Conservation (phyloP, 129 eudicot genomes). For the Tanacetum coccineum region DNA sequence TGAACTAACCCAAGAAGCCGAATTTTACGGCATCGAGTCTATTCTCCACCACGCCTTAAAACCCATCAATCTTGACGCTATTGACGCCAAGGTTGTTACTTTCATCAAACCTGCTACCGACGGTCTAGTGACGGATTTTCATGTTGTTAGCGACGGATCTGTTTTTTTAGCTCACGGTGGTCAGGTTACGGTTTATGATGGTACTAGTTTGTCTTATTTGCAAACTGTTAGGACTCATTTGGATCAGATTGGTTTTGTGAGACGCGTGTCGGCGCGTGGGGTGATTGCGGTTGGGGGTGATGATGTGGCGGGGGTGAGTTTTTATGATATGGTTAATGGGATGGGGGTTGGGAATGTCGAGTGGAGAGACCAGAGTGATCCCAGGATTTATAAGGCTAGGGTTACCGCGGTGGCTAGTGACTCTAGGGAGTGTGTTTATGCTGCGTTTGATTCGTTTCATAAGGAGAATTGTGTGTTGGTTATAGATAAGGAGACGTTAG, state of each 20-base stretch:
- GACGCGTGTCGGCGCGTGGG: constrained; percentile 35
- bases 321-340: constrained; percentile 45
- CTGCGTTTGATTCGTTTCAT: constrained; percentile 58
- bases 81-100: constrained; percentile 42
- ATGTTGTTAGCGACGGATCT: constrained; percentile 50
- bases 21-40: constrained; percentile 63
- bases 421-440: constrained; percentile 44
- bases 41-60: constrained; percentile 52
- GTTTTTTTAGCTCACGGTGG: constrained; percentile 79
- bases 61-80: constrained; percentile 52
- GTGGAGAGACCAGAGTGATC: constrained; percentile 76
- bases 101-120: constrained; percentile 50
- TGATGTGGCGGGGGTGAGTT: constrained; percentile 55
- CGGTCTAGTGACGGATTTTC: constrained; percentile 53
- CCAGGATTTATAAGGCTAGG: constrained; percentile 66
- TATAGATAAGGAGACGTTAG: constrained; percentile 52
- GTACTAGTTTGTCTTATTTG: constrained; percentile 35
- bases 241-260: constrained; percentile 46
- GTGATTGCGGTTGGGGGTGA: constrained; percentile 53
- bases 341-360: constrained; percentile 49
- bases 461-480: constrained; percentile 67
- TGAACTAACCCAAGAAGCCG: constrained; percentile 69
- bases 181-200: constrained; percentile 62
- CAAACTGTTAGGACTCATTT: constrained; percentile 75
- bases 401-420: constrained; percentile 54